Percentiles rank a stretch among this genome's conserved stretches.
Evolutionary conservation across 306 rosid species (phyloP).

Genomic region (Sicyos baderoa): DNA sequence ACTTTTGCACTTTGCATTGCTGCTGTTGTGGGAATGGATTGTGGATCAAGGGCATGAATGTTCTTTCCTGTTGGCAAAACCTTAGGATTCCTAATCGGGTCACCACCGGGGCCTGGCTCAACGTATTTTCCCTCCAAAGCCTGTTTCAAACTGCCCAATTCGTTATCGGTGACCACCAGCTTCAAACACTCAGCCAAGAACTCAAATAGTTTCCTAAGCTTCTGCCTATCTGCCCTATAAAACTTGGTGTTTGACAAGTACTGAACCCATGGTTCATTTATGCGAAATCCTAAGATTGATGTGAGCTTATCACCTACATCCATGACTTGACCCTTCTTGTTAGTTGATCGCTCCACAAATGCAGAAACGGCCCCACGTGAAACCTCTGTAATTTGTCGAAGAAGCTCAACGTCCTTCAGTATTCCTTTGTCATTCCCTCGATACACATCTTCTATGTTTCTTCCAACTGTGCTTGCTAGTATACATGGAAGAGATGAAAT

Average conservation of each 20-base stretch:
- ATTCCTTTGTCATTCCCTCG: slow-evolving; percentile 79
- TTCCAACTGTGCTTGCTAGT: slow-evolving; percentile 77
- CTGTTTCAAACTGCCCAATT: slow-evolving; percentile 88
- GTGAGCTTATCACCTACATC: slow-evolving; percentile 59
- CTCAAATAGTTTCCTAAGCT: slow-evolving; percentile 56
- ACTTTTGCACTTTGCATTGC: slow-evolving; percentile 80
- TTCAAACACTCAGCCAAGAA: slow-evolving; percentile 79
- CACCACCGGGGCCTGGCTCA: slow-evolving; percentile 99
- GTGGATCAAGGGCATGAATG: slow-evolving; percentile 93
- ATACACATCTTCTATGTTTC: slow-evolving; percentile 76
- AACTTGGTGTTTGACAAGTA: slow-evolving; percentile 78
- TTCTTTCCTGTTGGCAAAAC: slow-evolving; percentile 94
- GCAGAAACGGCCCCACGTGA: slow-evolving; percentile 76
- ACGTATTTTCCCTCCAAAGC: slow-evolving; percentile 94
- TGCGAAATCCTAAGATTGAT: slow-evolving; percentile 76
- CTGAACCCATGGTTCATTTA: slow-evolving; percentile 90
- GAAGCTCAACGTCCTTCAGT: slow-evolving; percentile 90
- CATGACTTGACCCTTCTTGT: slow-evolving; percentile 84
- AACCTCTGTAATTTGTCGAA: slow-evolving; percentile 73
- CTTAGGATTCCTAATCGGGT: slow-evolving; percentile 88
- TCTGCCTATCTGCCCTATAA: slow-evolving; percentile 79
- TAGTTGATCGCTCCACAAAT: slow-evolving; percentile 79
- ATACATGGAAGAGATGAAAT: slow-evolving; percentile 70
- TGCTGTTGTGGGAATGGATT: slow-evolving; percentile 80
- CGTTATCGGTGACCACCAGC: slow-evolving; percentile 82